Evolutionary conservation across 176 grass and related monocot species (phyloP), one percentile per base, ranked within the genome.

Genomic region (Echinochloa phyllopogon): DNA sequence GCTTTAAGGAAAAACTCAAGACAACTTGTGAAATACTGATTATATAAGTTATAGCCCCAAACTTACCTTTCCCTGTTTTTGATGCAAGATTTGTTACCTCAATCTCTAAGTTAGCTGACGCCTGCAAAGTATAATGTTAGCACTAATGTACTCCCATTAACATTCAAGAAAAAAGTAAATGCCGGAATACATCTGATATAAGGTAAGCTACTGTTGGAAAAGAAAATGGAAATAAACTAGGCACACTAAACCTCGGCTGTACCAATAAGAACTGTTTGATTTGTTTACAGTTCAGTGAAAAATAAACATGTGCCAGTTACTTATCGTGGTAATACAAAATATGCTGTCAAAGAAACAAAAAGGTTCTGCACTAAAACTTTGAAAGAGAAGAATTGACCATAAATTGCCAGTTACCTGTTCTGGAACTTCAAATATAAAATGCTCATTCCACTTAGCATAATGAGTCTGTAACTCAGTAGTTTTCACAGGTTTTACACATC

Each of bases 391-490:
- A 58, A 58, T 13, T 17, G 8, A 78, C 17, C 36, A 59, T 58
- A 84, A 4, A 17, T 39, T 40, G 33, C 21, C 44, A 58, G 25
- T 48, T 87, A 87, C 96, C 93, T 95, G 94, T 72, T 94, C 96
- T 42, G 96, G 96, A 78, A 98, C 87, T 94, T 98, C 96, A 94
- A 98, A 98, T 83, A 98, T 94, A 88, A 98, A 98, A 94, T 94
- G 93, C 85, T 98, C 96, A 55, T 98, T 95, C 96, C 96, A 98
- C 75, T 90, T 89, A 76, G 93, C 91, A 90, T 81, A 49, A 49
- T 87, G 85, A 67, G 85, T 52, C 33, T 10, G 42, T 40, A 75
- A 86, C 3, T 89, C 89, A 79, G 39, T 61, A 79, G 78, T 89
- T 71, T 58, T 81, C 62, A 88, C 66, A 85, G 96, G 96, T 84